A percentile compares a stretch with the other conserved stretches of the same genome.
Conservation (phyloP, 2,329 filamentous ascomycete species). For the Penicillium glabrum region DNA sequence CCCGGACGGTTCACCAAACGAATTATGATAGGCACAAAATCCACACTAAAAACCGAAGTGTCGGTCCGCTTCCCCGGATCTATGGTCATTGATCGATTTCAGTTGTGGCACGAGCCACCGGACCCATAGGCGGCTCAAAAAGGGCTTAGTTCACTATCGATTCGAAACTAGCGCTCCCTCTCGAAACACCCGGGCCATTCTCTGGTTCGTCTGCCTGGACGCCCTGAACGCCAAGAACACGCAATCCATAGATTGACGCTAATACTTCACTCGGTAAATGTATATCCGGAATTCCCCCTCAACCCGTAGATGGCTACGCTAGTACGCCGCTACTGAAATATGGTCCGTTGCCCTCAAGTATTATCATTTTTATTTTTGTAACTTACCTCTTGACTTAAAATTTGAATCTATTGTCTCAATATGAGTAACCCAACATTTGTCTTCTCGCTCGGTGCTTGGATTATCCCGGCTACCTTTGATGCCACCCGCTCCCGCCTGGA, state of each 20-base stretch:
- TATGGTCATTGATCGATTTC: not conserved
- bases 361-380: not conserved
- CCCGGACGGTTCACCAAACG: not conserved
- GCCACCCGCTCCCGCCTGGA: slow-evolving; percentile 31
- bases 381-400: not conserved
- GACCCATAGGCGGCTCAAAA: not conserved
- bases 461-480: slow-evolving; percentile 32
- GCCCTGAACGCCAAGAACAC: not conserved
- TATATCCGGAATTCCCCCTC: not conserved
- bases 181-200: not conserved
- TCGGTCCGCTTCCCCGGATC: not conserved
- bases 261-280: not conserved
- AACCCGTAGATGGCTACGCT: not conserved
- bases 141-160: not conserved
- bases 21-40: not conserved
- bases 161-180: not conserved
- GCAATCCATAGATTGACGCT: not conserved
- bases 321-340: not conserved
- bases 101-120: not conserved
- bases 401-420: not conserved
- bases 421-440: slow-evolving; percentile 30
- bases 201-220: not conserved
- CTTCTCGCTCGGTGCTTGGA: slow-evolving; percentile 44
- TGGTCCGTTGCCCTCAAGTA: not conserved
- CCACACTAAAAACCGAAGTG: not conserved